Evolutionary conservation across 1,284 basidiomycete species (phyloP).

Genomic region (Chiua sp.): DNA sequence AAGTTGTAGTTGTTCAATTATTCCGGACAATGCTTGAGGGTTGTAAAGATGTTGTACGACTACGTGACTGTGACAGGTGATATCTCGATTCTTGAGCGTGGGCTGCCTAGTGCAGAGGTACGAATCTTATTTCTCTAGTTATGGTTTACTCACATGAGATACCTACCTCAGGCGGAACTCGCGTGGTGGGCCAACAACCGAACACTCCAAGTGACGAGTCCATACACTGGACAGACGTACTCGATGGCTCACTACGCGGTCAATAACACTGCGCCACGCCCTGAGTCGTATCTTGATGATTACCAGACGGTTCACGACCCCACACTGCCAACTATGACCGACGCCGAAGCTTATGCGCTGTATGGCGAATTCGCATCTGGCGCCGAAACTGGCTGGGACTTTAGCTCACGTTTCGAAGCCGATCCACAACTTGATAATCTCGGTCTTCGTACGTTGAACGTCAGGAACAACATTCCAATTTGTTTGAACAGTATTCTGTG

Average conservation of each 20-base stretch:
- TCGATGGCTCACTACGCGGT: constrained; percentile 77
- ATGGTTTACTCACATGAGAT: constrained; percentile 70
- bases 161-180: constrained; percentile 70
- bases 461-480: constrained; percentile 49
- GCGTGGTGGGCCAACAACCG: constrained; percentile 57
- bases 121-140: constrained; percentile 46
- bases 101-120: constrained; percentile 66
- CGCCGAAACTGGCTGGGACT: constrained; percentile 84
- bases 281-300: constrained; percentile 84
- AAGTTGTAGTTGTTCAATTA: constrained; percentile 18
- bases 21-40: constrained; percentile 3
- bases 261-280: constrained; percentile 86
- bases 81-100: constrained; percentile 64
- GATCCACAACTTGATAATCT: constrained; percentile 39
- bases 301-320: constrained; percentile 69
- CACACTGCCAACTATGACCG: constrained; percentile 57
- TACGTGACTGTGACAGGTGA: constrained; percentile 69
- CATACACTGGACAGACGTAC: constrained; percentile 71
- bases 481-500: constrained; percentile 29
- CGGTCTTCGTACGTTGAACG: constrained; percentile 74
- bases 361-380: constrained; percentile 85
- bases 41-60: constrained; percentile 64
- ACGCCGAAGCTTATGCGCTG: constrained; percentile 64
- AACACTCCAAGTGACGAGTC: constrained; percentile 74
- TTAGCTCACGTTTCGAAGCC: not conserved